Evolutionary conservation across 164 flowering plant species (phyloP).

Genomic region (Brasenia schreberi): DNA sequence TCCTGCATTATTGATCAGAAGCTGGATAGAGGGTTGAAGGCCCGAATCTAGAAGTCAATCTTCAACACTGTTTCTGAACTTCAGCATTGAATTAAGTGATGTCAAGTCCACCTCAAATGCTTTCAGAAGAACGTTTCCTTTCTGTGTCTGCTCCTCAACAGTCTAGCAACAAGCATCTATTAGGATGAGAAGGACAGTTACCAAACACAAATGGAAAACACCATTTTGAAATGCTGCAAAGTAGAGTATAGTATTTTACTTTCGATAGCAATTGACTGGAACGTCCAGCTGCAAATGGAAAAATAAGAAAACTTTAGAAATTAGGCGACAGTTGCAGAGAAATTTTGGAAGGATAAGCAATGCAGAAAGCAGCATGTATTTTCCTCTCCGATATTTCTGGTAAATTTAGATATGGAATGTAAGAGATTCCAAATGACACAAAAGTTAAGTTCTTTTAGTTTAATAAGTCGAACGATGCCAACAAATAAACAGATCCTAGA

Average conservation of each 20-base stretch:
- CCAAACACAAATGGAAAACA: background rate
- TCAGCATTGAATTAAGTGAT: slow-evolving; percentile 49
- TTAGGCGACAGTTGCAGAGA: background rate
- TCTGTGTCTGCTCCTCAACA: slow-evolving; percentile 33
- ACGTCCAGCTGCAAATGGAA: slow-evolving; percentile 57
- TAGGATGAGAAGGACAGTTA: background rate
- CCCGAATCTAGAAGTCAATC: slow-evolving; percentile 59
- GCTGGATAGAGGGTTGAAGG: slow-evolving; percentile 67
- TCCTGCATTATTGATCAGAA: slow-evolving; percentile 90
- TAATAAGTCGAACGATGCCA: background rate
- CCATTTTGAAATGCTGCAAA: background rate
- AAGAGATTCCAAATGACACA: no score
- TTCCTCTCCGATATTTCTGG: no score
- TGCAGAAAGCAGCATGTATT: no score
- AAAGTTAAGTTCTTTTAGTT: no score
- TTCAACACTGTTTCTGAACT: slow-evolving; percentile 48
- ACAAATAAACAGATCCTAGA: no score
- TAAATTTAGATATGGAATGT: no score
- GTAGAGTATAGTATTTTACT: slow-evolving; percentile 19
- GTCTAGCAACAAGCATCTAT: slow-evolving; percentile 20
- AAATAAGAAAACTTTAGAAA: no score
- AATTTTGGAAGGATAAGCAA: no score
- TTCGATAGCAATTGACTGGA: slow-evolving; percentile 32
- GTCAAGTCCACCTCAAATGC: slow-evolving; percentile 62
- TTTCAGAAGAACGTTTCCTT: slow-evolving; percentile 47